A percentile compares a stretch with the other conserved stretches of the same genome.
Evolutionary conservation across 305 asterid genomes (phyloP).

Genomic region (Galium porrigens): DNA sequence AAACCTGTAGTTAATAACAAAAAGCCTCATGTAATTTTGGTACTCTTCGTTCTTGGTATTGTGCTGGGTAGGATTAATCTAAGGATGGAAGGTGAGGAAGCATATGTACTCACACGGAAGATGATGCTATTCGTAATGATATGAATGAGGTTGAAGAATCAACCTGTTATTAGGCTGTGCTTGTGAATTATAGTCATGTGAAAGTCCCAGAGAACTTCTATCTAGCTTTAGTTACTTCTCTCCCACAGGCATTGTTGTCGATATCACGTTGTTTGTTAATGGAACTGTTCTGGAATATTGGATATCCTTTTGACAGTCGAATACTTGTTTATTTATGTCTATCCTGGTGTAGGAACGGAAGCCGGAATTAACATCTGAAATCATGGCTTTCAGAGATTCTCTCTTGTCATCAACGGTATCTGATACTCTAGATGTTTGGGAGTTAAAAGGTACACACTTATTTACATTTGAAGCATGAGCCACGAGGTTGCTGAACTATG

Average conservation of each 20-base stretch:
- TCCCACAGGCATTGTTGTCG: background rate
- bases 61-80: background rate
- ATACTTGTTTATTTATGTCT: conserved; percentile 15
- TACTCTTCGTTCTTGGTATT: background rate
- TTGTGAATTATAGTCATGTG: background rate
- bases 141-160: background rate
- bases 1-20: background rate
- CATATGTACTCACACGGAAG: background rate
- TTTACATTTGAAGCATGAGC: conserved; percentile 4
- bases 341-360: conserved; percentile 69
- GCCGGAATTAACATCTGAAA: conserved; percentile 78
- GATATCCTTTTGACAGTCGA: conserved; percentile 4
- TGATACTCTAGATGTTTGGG: conserved; percentile 89
- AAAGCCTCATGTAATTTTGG: background rate
- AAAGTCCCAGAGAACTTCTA: background rate
- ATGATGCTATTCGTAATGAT: background rate
- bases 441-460: conserved; percentile 59
- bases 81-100: background rate
- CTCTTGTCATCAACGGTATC: conserved; percentile 78
- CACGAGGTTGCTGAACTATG: background rate
- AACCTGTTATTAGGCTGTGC: background rate
- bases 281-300: background rate
- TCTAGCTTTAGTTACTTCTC: background rate
- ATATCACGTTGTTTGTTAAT: background rate
- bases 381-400: conserved; percentile 95